Conservation (phyloP, 1,284 basidiomycete genomes). For the Pseudozyma thailandica region DNA sequence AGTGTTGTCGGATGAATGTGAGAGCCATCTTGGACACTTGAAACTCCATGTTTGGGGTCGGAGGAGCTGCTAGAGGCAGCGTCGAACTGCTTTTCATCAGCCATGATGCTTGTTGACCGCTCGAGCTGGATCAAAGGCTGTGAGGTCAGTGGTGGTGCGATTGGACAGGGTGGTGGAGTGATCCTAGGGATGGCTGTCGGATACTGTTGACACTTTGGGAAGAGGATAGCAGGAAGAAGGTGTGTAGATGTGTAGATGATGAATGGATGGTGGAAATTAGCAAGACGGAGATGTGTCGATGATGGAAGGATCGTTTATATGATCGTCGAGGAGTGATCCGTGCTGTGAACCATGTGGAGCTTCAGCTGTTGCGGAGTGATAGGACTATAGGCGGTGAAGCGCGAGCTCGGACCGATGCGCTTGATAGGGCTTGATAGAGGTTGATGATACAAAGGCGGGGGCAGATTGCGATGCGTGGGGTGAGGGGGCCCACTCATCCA, state of each 20-base stretch:
- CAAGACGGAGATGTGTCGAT: too few relatives aligned
- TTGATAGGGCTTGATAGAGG: neutral
- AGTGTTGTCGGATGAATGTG: constrained; percentile 24
- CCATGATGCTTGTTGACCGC: constrained; percentile 7
- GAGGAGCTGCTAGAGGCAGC: constrained; percentile 38
- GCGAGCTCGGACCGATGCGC: neutral
- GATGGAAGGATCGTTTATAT: neutral
- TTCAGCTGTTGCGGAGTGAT: neutral
- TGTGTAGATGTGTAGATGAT: too few relatives aligned
- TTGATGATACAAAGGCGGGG: neutral
- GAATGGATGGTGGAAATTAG: too few relatives aligned
- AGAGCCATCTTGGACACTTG: constrained; percentile 4
- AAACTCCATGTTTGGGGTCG: constrained; percentile 8
- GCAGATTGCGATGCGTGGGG: neutral
- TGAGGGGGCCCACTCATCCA: neutral
- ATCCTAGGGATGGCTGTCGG: neutral
- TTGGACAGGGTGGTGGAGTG: neutral
- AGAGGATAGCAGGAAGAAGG: too few relatives aligned
- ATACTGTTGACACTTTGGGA: too few relatives aligned
- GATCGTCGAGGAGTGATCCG: neutral
- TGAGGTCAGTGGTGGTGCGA: too few relatives aligned
- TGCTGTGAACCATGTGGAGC: neutral
- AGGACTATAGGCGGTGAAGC: neutral
- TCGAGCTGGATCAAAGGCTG: neutral
- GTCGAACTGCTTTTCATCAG: constrained; percentile 34